Evolutionary conservation across 2,329 filamentous ascomycete genomes (phyloP), one percentile per base, ranked within the genome.

Genomic region (Anthostomella pinea): DNA sequence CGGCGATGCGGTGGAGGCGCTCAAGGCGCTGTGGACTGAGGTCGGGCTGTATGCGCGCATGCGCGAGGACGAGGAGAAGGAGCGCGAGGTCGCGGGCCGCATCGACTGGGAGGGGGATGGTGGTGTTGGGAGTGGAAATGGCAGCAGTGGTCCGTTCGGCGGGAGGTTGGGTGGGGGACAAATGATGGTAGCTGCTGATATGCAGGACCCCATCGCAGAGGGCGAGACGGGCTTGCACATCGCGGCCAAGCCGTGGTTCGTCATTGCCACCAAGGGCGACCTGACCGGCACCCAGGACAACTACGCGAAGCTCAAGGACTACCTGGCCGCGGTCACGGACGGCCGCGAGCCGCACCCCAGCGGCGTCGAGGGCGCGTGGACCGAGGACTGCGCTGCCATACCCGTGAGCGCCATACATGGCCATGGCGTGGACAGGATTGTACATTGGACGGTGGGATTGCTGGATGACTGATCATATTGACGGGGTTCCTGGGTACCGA

Each of bases 161-260:
- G 7, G 21, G 11, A 7, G 21, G 21, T 7, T 13, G 9, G 25
- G 25, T 14, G 25, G 25, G 25, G 25, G 25, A 7, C 8, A 6
- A 14, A 27, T 27, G 8, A 6, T 8, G 25, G 13, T 13, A 13
- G 13, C n/a, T n/a, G n/a, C n/a, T n/a, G n/a, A n/a, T n/a, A n/a
- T n/a, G n/a, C n/a, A n/a, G 13, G 25, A 14, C 8, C 8, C 25
- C 25, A 13, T 8, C 25, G 24, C 29, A 19, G 36, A 42, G 14
- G 24, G 30, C 16, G 44, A 54, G 26, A 58, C 62, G 3, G 70
- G 63, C n/a, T 58, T 86, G n/a, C 79, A 84, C 25, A 94, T 97
- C 48, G 85, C 86, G n/a, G 79, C 78, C 21, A 98, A 98, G 67
- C 90, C 93, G 1, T 98, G 93, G 93, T 93, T 95, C 54, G 90